Conservation (phyloP, 306 rosid genomes). For the Inga leiocalycina region DNA sequence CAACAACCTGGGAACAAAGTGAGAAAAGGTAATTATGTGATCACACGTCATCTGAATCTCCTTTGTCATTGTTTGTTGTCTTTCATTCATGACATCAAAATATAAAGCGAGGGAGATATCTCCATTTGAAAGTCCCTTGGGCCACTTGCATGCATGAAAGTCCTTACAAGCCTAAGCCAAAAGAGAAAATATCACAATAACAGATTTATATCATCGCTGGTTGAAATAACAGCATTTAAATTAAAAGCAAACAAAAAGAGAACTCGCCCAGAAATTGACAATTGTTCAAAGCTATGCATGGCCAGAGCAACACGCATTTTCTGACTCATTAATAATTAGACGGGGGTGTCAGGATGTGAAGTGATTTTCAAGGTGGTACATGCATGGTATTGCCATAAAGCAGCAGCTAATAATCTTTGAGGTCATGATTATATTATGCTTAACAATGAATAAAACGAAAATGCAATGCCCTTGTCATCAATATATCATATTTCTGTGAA, state of each 20-base stretch:
- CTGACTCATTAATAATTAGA: background rate
- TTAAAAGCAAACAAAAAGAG: slow-evolving; percentile 20
- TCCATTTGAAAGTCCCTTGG: slow-evolving; percentile 63
- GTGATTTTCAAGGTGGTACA: slow-evolving; percentile 14
- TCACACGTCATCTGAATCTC: slow-evolving; percentile 65
- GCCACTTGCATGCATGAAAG: slow-evolving; percentile 88
- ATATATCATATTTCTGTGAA: background rate
- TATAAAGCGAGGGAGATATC: slow-evolving; percentile 65
- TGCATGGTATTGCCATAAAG: slow-evolving; percentile 7
- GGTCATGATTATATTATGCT: slow-evolving; percentile 4
- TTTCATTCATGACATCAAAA: slow-evolving; percentile 82
- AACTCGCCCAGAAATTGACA: slow-evolving; percentile 5
- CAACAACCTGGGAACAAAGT: slow-evolving; percentile 86
- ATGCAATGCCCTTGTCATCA: background rate
- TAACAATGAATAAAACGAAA: background rate
- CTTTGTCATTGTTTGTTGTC: slow-evolving; percentile 44
- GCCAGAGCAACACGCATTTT: background rate
- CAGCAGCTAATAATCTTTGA: slow-evolving; percentile 1
- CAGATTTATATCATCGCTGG: slow-evolving; percentile 10
- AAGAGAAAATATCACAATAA: slow-evolving; percentile 11
- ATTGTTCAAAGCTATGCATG: background rate
- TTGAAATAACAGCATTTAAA: slow-evolving; percentile 10
- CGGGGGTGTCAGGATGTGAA: background rate
- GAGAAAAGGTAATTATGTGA: slow-evolving; percentile 78
- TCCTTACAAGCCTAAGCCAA: slow-evolving; percentile 76